These are phyloP conservation scores for Diaporthe amygdali DNA, from an alignment of 2,329 filamentous ascomycete species.

Conservation along the genomic window DNA sequence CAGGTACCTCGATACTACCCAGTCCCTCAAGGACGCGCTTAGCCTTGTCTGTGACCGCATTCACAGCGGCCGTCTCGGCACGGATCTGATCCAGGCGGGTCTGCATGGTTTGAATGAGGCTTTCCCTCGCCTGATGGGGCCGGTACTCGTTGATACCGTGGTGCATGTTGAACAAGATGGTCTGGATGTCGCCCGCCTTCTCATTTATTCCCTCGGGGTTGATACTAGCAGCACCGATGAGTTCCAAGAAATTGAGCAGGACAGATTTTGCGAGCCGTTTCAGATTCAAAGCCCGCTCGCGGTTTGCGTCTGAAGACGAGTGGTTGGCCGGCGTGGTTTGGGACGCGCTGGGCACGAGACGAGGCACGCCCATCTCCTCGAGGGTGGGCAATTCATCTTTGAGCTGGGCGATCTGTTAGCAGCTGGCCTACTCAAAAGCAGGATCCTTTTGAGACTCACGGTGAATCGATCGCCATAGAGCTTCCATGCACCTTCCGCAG, in stretches of 20 bases:
- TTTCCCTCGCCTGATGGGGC: conserved; percentile 90
- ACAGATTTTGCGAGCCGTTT: conserved; percentile 83
- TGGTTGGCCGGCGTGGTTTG: conserved; percentile 35
- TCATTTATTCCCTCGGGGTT: conserved; percentile 67
- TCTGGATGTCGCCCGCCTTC: conserved; percentile 80
- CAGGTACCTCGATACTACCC: conserved; percentile 52
- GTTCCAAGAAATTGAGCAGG: conserved; percentile 86
- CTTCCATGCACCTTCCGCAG: conserved; percentile 71
- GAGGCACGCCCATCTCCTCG: conserved; percentile 72
- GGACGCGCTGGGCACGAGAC: conserved; percentile 50
- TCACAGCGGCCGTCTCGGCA: conserved; percentile 74
- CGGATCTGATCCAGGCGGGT: conserved; percentile 76
- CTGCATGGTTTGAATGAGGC: conserved; percentile 86
- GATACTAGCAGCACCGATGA: conserved; percentile 73
- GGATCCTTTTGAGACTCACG: conserved; percentile 35
- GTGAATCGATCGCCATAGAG: conserved; percentile 74
- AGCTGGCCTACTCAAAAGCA: neutral
- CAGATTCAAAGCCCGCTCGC: conserved; percentile 70
- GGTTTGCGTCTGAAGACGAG: conserved; percentile 57
- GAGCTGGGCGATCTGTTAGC: conserved; percentile 42
- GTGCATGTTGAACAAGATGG: conserved; percentile 88
- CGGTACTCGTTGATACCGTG: conserved; percentile 93
- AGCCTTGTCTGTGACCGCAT: conserved; percentile 73
- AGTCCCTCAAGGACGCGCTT: conserved; percentile 75
- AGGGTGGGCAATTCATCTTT: conserved; percentile 70